Percentiles rank a stretch among this genome's conserved stretches.
Conservation (phyloP, 148 eudicot genomes). For the Amaranthus palmeri region DNA sequence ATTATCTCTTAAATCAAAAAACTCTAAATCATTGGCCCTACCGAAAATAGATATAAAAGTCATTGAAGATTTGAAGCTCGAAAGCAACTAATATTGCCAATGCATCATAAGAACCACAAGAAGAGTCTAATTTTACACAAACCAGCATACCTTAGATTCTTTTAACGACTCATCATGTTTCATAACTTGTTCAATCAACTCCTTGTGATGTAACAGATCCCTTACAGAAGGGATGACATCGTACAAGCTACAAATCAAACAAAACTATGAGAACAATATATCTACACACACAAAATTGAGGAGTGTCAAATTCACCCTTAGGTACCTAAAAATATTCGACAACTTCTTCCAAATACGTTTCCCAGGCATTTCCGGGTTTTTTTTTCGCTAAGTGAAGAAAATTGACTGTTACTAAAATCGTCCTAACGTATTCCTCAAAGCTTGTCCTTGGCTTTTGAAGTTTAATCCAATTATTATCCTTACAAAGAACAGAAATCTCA, state of each 20-base stretch:
- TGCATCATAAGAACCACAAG: neutral
- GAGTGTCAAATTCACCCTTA: neutral
- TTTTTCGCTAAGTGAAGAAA: slow-evolving; percentile 42
- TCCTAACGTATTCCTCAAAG: slow-evolving; percentile 47
- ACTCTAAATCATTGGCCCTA: too few species aligned
- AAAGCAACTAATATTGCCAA: neutral
- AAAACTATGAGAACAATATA: neutral
- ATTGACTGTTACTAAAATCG: slow-evolving; percentile 57
- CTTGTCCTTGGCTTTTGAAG: slow-evolving; percentile 63
- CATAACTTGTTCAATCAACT: slow-evolving; percentile 53
- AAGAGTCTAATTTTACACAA: neutral
- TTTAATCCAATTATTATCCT: slow-evolving; percentile 65
- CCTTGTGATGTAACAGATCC: slow-evolving; percentile 53
- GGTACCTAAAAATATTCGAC: slow-evolving; percentile 57
- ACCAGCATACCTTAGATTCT: slow-evolving; percentile 56
- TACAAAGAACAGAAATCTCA: slow-evolving; percentile 59
- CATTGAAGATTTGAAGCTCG: neutral
- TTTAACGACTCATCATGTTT: slow-evolving; percentile 51
- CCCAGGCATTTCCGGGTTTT: slow-evolving; percentile 40
- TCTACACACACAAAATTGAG: neutral
- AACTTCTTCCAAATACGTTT: slow-evolving; percentile 60
- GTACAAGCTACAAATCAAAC: slow-evolving; percentile 40
- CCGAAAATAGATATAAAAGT: too few species aligned
- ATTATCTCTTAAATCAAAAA: too few species aligned
- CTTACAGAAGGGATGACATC: slow-evolving; percentile 55